Conservation (phyloP, 352 stramenopile genomes). For the Pythium guiyangense region DNA sequence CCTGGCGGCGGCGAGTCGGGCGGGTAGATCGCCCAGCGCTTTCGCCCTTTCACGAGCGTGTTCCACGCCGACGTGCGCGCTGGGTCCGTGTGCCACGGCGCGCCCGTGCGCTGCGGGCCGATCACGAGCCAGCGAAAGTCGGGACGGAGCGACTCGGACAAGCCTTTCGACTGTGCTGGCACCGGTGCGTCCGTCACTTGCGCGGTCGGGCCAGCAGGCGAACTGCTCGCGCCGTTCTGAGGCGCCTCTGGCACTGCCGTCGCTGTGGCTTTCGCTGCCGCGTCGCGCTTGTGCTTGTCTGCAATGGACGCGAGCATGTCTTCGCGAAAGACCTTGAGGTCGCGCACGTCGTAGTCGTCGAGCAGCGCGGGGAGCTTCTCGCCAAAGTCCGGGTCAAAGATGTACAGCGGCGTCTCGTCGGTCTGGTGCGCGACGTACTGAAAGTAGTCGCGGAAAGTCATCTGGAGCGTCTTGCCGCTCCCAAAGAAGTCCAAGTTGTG, state of each 20-base stretch:
- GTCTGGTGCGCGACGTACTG: slow-evolving; percentile 59
- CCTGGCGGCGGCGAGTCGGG: slow-evolving; percentile 71
- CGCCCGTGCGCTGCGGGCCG: slow-evolving; percentile 82
- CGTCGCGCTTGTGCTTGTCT: background rate
- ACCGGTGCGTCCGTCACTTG: background rate
- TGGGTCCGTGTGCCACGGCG: slow-evolving; percentile 94
- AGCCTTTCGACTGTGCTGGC: background rate
- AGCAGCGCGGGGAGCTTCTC: slow-evolving; percentile 76
- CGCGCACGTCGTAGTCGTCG: slow-evolving; percentile 54
- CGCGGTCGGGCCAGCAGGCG: background rate
- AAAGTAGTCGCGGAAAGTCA: slow-evolving; percentile 75
- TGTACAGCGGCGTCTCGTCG: slow-evolving; percentile 86
- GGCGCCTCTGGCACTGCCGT: too few species aligned
- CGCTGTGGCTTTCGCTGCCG: background rate
- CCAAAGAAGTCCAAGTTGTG: slow-evolving; percentile 79
- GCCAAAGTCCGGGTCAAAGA: slow-evolving; percentile 82
- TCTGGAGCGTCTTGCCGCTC: slow-evolving; percentile 48
- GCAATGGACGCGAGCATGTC: slow-evolving; percentile 38
- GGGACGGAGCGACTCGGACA: slow-evolving; percentile 36
- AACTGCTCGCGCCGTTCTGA: too few species aligned
- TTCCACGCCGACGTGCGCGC: slow-evolving; percentile 96
- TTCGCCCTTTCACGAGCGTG: slow-evolving; percentile 90
- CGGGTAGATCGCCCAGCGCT: slow-evolving; percentile 96
- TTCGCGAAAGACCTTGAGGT: slow-evolving; percentile 72
- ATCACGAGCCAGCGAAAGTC: slow-evolving; percentile 86